phyloP scores from a whole-genome alignment of 495 filamentous ascomycete species.

The Patellaria atrata region DNA sequence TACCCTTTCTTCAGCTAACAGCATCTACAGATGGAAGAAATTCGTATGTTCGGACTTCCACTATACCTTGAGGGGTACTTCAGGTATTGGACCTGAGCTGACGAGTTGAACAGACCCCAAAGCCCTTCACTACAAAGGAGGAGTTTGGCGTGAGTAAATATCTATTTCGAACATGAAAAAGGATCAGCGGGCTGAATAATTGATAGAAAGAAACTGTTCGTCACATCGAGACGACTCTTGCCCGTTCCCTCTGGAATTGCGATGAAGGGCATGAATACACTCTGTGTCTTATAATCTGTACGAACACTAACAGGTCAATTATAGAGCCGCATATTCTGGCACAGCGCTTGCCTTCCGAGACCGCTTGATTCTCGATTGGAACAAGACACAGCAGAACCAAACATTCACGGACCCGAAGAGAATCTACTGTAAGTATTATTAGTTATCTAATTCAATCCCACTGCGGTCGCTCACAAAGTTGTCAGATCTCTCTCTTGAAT shows the following conservation, averaged over 20 bases:
- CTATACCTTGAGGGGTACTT: neutral
- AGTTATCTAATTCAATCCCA: neutral
- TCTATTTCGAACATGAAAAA: constrained; percentile 8
- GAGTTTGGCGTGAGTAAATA: constrained; percentile 44
- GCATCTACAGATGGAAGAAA: constrained; percentile 55
- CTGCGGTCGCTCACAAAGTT: constrained; percentile 1
- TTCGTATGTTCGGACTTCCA: constrained; percentile 36
- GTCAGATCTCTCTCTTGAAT: constrained; percentile 77
- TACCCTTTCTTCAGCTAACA: neutral
- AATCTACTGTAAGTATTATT: constrained; percentile 53
- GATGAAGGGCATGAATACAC: constrained; percentile 51
- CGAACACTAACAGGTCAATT: neutral
- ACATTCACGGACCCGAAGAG: constrained; percentile 82
- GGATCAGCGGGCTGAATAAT: constrained; percentile 4
- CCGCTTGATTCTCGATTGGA: constrained; percentile 88
- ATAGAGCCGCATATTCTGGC: constrained; percentile 74
- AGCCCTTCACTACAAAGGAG: constrained; percentile 60
- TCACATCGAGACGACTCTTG: constrained; percentile 92
- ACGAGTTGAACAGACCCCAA: constrained; percentile 37
- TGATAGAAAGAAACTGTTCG: constrained; percentile 64
- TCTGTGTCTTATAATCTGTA: constrained; percentile 6
- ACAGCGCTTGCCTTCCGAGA: constrained; percentile 85
- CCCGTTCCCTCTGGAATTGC: constrained; percentile 94
- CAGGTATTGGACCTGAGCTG: neutral
- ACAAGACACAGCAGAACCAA: constrained; percentile 91